These are phyloP conservation scores for Periconia macrospinosa DNA, from an alignment of 2,329 filamentous ascomycete genomes.

Conservation along the genomic window DNA sequence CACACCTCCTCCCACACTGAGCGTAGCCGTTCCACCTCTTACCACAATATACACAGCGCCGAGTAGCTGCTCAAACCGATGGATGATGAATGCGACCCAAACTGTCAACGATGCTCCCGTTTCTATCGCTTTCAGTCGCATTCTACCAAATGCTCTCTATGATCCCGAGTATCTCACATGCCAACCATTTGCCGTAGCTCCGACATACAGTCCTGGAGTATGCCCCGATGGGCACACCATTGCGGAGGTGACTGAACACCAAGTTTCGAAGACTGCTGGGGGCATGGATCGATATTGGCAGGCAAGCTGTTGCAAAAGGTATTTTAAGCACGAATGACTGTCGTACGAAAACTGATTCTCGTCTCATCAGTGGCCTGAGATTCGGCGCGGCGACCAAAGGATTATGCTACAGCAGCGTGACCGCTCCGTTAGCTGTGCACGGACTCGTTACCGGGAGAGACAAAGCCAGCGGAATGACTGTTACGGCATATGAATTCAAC, in stretches of 20 bases:
- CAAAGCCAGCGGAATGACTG: background rate
- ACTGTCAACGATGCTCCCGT: background rate
- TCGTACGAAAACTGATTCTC: background rate
- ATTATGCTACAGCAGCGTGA: background rate
- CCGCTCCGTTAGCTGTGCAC: background rate
- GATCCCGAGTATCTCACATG: slow-evolving; percentile 7
- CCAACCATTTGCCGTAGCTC: slow-evolving; percentile 2
- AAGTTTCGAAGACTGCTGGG: background rate
- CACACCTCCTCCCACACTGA: background rate
- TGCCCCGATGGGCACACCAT: slow-evolving; percentile 7
- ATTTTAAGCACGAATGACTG: background rate
- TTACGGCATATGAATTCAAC: background rate
- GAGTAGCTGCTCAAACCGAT: background rate
- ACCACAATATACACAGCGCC: background rate
- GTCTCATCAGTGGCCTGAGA: background rate
- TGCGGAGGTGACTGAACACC: slow-evolving; percentile 5
- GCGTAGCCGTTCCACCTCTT: background rate
- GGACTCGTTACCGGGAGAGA: background rate
- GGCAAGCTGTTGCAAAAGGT: slow-evolving; percentile 3
- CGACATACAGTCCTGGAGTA: slow-evolving; percentile 11
- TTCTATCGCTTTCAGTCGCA: background rate
- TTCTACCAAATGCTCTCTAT: background rate
- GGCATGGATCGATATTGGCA: slow-evolving; percentile 1
- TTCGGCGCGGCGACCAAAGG: background rate
- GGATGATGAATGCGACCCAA: background rate